Conservation (phyloP, 768 basidiomycete species). For the Tubosaeta sp. region DNA sequence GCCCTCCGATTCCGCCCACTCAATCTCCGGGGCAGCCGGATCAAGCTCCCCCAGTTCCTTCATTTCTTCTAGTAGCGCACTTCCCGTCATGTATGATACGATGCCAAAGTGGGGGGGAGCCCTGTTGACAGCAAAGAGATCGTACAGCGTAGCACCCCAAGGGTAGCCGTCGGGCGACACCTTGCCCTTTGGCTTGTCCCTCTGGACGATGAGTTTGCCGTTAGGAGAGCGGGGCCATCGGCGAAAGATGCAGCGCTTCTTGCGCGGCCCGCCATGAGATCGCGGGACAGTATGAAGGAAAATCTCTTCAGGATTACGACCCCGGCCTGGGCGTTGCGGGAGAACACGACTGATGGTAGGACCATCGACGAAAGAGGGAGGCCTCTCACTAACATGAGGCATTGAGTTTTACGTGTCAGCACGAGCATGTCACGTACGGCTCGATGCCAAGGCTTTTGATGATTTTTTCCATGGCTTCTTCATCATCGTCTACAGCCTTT, state of each 20-base stretch:
- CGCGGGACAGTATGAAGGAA: constrained; percentile 2
- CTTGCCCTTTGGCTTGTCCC: constrained; percentile 7
- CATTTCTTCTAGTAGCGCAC: constrained; percentile 13
- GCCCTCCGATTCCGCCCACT: constrained; percentile 23
- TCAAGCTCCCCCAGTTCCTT: constrained; percentile 15
- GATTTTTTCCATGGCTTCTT: background rate
- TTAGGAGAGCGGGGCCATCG: constrained; percentile 24
- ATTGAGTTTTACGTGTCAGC: background rate
- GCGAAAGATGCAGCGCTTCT: constrained; percentile 20
- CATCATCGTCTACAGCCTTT: background rate
- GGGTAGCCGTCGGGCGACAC: constrained; percentile 16
- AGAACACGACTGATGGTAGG: background rate
- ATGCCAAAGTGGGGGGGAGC: background rate
- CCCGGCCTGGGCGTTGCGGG: constrained; percentile 5
- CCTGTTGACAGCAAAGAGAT: constrained; percentile 17
- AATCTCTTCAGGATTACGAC: background rate
- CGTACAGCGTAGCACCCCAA: constrained; percentile 29
- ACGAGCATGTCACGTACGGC: background rate
- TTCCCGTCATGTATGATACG: constrained; percentile 15
- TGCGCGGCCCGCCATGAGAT: background rate
- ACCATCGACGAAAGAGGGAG: background rate
- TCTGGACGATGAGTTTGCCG: constrained; percentile 5
- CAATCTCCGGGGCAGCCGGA: constrained; percentile 11
- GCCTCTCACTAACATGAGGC: background rate
- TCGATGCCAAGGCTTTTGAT: background rate